A percentile compares a stretch with the other conserved stretches of the same genome.
Conservation (phyloP, 257 asterid genomes). For the Solanum pinnatisectum region DNA sequence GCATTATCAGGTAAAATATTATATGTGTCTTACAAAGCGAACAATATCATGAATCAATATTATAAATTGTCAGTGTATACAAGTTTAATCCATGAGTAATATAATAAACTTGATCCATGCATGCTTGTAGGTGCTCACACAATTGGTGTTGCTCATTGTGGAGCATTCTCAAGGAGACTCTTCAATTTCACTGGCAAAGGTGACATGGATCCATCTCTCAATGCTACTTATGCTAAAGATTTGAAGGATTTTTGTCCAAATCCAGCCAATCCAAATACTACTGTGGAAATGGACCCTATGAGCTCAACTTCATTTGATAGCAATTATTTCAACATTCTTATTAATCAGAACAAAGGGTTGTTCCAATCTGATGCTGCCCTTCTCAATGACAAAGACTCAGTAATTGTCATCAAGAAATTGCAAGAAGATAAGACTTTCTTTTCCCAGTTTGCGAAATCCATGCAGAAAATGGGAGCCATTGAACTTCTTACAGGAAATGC, state of each 20-base stretch:
- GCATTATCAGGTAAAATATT: constrained; percentile 33
- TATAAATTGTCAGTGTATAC: too few species aligned
- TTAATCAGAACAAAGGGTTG: constrained; percentile 20
- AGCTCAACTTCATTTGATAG: constrained; percentile 28
- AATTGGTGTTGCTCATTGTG: constrained; percentile 18
- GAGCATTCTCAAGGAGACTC: constrained; percentile 4
- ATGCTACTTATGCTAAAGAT: constrained; percentile 3
- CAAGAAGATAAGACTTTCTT: constrained; percentile 11
- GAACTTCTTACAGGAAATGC: constrained; percentile 25
- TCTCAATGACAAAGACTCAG: constrained; percentile 14
- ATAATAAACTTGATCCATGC: too few species aligned
- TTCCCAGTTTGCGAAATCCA: constrained; percentile 20
- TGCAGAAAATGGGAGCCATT: constrained; percentile 47
- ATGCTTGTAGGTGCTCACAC: constrained; percentile 19
- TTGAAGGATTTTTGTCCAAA: constrained; percentile 16
- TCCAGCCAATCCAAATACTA: constrained; percentile 11
- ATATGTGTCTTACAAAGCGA: not conserved
- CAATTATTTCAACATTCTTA: constrained; percentile 23
- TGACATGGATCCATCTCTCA: constrained; percentile 12
- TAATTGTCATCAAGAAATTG: constrained; percentile 4
- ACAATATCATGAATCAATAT: too few species aligned
- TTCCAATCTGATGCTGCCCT: constrained; percentile 50
- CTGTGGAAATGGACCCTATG: constrained; percentile 39
- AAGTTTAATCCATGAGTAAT: not conserved
- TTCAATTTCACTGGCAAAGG: constrained; percentile 23